Evolutionary conservation across 225 moss, liverwort and hornwort genomes (phyloP).

Genomic region (Ulota crispa): DNA sequence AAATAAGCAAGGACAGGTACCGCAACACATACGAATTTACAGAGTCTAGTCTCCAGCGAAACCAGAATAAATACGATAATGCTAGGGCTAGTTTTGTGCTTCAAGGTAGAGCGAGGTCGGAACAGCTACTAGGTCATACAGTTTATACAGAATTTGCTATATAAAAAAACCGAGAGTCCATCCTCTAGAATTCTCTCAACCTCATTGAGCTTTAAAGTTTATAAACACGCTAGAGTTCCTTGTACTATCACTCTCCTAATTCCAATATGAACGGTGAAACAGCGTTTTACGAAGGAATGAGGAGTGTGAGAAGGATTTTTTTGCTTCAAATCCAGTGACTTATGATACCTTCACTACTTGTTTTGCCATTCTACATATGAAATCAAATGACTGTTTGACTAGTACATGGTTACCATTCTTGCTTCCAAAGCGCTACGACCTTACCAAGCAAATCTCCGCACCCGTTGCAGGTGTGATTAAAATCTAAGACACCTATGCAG

Average conservation of each 20-base stretch:
- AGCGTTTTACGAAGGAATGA: not conserved
- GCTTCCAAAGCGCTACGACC: not conserved
- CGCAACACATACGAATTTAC: not conserved
- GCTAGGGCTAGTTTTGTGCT: not conserved
- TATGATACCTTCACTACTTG: not conserved
- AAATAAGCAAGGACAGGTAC: not conserved
- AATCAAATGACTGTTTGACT: not conserved
- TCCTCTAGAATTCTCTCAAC: not conserved
- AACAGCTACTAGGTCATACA: not conserved
- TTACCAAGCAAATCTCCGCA: slow-evolving; percentile 1
- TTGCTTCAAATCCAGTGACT: not conserved
- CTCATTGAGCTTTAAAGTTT: not conserved
- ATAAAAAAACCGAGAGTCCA: not conserved
- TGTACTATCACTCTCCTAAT: not conserved
- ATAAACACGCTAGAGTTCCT: not conserved
- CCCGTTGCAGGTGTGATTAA: not conserved
- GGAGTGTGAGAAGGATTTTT: not conserved
- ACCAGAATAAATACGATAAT: slow-evolving; percentile 3
- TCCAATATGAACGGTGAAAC: not conserved
- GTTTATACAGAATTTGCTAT: not conserved
- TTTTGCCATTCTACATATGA: not conserved
- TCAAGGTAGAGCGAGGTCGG: not conserved
- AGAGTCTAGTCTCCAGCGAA: not conserved
- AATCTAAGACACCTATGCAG: not conserved
- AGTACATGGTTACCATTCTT: not conserved